A percentile compares a stretch with the other conserved stretches of the same genome.
These are phyloP conservation scores for Sonneratia alba DNA, from an alignment of 345 rosid species.

Conservation along the genomic window DNA sequence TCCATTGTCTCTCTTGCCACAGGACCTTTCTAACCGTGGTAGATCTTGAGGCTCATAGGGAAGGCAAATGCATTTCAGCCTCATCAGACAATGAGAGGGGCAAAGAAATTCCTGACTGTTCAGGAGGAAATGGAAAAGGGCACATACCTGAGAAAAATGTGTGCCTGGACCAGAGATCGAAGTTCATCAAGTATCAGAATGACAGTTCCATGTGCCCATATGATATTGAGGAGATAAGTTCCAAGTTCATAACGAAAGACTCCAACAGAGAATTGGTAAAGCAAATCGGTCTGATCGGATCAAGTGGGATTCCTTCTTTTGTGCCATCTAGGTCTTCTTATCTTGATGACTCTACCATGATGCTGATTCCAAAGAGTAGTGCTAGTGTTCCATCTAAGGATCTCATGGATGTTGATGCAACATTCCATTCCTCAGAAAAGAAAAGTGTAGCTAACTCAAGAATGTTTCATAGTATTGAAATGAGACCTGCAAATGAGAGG, in stretches of 20 bases:
- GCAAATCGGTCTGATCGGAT: conserved; percentile 80
- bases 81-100: conserved; percentile 32
- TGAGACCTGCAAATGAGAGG: conserved; percentile 21
- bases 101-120: conserved; percentile 29
- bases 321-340: conserved; percentile 39
- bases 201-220: conserved; percentile 47
- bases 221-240: conserved; percentile 55
- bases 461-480: conserved; percentile 1
- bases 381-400: conserved; percentile 24
- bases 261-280: conserved; percentile 73
- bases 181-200: conserved; percentile 50
- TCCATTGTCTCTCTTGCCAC: conserved; percentile 80
- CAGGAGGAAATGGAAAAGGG: conserved; percentile 36
- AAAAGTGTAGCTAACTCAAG: conserved; percentile 17
- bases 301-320: conserved; percentile 61
- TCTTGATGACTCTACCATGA: conserved; percentile 40
- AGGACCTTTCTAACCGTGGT: conserved; percentile 41
- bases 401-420: conserved; percentile 16
- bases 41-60: conserved; percentile 54
- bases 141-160: conserved; percentile 22
- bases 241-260: conserved; percentile 70
- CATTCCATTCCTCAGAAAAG: conserved; percentile 20
- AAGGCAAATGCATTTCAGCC: conserved; percentile 44
- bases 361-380: conserved; percentile 23
- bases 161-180: conserved; percentile 34